Evolutionary conservation across 495 filamentous ascomycete species (phyloP), one percentile per base, ranked within the genome.

Genomic region (Usnea hakonensis): DNA sequence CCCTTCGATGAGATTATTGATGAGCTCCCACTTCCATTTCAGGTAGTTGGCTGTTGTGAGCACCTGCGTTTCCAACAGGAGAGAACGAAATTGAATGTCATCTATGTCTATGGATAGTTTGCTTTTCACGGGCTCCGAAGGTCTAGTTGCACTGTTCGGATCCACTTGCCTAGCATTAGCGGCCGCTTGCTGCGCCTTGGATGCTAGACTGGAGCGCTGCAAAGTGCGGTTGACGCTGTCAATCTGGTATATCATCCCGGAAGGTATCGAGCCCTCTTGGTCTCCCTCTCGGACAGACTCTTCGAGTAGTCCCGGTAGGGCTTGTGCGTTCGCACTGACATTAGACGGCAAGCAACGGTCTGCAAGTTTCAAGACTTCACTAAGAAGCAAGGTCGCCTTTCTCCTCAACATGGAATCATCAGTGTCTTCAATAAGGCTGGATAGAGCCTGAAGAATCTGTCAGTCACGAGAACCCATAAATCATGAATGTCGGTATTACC

Each of bases 1-100:
- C 0, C 95, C 95, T 70, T 98, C 95, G 50, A 98, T 91, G 38
- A 97, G 84, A 67, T 87, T 85, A 60, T 90, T 82, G 46, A 98
- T 90, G 32, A 95, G 76, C 65, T 95, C 89, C 94, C 94, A 98
- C 67, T 94, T 90, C 94, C 94, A 98, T 69, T 98, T 98, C 23
- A 83, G 77, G 71, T 85, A 95, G 63, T 95, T 96, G 55, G 88
- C 87, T 41, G 87, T 90, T 57, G 84, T 87, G 55, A 97, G 76
- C 8, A 97, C 90, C 63, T 88, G 84, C 0, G 91, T 95, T 63
- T 98, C 95, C 40, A 97, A 71, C 57, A 98, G 80, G 7, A 91
- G 79, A 66, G 86, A 86, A 46, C 92, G 87, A 73, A 98, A 98
- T 17, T 86, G 86, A 19, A 83, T 83, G 64, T 97, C 95, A 66